Conservation (phyloP, 371 early-diverging fungal species). For the Apophysomyces sp. region DNA sequence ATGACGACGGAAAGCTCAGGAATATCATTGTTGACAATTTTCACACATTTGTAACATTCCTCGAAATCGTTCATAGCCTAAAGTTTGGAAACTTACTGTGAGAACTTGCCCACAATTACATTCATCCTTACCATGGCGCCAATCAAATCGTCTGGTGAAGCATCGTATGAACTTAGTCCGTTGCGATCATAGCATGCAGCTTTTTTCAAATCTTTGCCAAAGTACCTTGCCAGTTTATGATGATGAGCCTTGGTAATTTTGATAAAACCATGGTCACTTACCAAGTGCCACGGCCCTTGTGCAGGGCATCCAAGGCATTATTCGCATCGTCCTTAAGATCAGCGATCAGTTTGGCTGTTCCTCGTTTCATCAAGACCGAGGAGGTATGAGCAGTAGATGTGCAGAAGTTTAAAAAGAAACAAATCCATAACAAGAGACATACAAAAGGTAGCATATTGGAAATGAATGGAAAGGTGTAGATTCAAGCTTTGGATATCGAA, state of each 20-base stretch:
- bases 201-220: constrained; percentile 23
- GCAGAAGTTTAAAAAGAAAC: not conserved
- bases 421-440: not conserved
- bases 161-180: constrained; percentile 21
- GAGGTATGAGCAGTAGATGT: not conserved
- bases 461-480: not conserved
- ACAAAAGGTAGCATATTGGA: not conserved
- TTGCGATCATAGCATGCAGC: constrained; percentile 37
- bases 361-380: not conserved
- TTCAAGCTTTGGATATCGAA: not conserved
- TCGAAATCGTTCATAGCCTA: constrained; percentile 33
- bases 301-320: not conserved
- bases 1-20: constrained; percentile 14
- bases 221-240: constrained; percentile 11
- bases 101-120: no score
- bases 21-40: constrained; percentile 24
- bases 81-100: not conserved
- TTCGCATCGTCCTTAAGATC: not conserved
- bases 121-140: constrained; percentile 30
- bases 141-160: constrained; percentile 22
- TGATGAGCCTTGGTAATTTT: not conserved
- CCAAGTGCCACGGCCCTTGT: not conserved
- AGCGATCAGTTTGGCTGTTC: not conserved
- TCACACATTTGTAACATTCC: constrained; percentile 34
- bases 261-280: not conserved